phyloP scores from a whole-genome alignment of 495 filamentous ascomycete species.

The Aspergillus baeticus region DNA sequence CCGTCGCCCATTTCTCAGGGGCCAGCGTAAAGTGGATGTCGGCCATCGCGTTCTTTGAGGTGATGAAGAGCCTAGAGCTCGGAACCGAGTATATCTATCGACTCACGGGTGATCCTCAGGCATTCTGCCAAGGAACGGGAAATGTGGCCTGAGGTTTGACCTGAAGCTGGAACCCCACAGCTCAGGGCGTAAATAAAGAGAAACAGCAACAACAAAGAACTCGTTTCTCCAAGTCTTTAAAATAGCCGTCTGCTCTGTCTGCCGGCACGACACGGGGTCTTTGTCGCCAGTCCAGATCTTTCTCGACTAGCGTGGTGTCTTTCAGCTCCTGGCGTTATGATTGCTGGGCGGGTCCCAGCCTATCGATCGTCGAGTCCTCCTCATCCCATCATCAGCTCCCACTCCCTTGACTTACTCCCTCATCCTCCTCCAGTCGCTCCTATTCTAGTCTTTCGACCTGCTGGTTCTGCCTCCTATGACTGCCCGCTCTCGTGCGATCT shows the following conservation, averaged over 20 bases:
- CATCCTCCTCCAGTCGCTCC: background rate
- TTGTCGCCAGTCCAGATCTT: conserved; percentile 5
- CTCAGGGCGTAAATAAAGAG: conserved; percentile 5
- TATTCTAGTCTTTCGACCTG: background rate
- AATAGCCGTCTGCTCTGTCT: background rate
- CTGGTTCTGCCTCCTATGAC: background rate
- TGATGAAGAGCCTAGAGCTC: too few species aligned
- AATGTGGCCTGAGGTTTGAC: conserved; percentile 4
- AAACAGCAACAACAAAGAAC: too few species aligned
- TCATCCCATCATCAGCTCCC: conserved; percentile 7
- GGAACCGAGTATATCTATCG: too few species aligned
- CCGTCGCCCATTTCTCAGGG: too few species aligned
- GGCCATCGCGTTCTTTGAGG: too few species aligned
- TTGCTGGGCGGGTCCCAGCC: conserved; percentile 14
- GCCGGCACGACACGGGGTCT: background rate
- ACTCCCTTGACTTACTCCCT: background rate
- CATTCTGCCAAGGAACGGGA: conserved; percentile 6
- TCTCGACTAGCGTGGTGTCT: conserved; percentile 3
- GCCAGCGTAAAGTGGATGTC: too few species aligned
- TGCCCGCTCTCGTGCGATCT: background rate
- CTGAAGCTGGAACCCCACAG: conserved; percentile 1
- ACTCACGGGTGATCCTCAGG: background rate
- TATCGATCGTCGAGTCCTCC: conserved; percentile 9
- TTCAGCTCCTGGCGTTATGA: conserved; percentile 2
- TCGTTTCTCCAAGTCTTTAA: background rate